phyloP scores from a whole-genome alignment of 345 rosid species.

The Psidium guajava region DNA sequence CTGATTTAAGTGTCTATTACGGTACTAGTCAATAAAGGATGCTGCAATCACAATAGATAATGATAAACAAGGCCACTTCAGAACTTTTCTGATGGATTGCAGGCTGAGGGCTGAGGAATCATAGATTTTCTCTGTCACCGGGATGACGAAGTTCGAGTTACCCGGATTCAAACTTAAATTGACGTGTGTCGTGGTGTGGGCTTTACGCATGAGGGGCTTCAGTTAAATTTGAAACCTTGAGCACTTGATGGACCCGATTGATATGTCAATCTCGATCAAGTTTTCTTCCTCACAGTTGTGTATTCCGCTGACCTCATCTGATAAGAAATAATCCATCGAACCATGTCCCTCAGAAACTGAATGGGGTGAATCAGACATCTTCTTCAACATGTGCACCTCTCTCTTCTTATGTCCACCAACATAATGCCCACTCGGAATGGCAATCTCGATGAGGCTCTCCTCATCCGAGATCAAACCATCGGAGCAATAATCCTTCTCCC shows the following conservation, averaged over 20 bases:
- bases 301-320: conserved; percentile 19
- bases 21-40: neutral
- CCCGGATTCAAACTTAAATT: neutral
- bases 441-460: conserved; percentile 37
- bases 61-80: neutral
- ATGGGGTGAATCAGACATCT: neutral
- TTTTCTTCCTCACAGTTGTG: conserved; percentile 27
- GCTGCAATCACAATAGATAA: neutral
- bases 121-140: neutral
- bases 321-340: conserved; percentile 7
- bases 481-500: conserved; percentile 14
- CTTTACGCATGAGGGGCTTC: neutral
- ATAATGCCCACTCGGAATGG: conserved; percentile 27
- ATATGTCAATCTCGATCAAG: conserved; percentile 38
- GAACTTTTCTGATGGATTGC: neutral
- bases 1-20: neutral
- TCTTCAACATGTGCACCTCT: conserved; percentile 6
- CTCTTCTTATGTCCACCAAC: conserved; percentile 11
- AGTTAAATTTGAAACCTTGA: conserved; percentile 31
- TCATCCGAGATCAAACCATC: conserved; percentile 32
- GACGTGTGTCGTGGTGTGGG: neutral
- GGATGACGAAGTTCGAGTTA: neutral
- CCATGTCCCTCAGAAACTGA: conserved; percentile 11
- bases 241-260: conserved; percentile 32
- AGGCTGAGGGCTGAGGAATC: neutral